Percentiles rank a stretch among this genome's conserved stretches.
Evolutionary conservation across 495 filamentous ascomycete species (phyloP).

Genomic region (Barbatosphaeria neglecta): DNA sequence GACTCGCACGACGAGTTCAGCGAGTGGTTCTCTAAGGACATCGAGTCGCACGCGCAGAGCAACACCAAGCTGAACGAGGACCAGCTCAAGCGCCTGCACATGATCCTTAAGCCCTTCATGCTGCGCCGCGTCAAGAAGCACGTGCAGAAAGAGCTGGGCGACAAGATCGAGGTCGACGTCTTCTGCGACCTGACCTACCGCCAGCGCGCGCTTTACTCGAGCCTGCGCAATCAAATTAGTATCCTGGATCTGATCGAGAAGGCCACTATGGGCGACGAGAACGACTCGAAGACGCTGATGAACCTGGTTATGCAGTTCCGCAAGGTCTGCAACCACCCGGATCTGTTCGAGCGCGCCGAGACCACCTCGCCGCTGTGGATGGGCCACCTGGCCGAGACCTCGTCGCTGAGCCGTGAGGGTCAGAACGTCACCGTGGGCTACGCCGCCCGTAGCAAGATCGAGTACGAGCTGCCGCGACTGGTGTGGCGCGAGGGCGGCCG

Average conservation of each 20-base stretch:
- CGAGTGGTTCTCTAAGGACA: conserved; percentile 99
- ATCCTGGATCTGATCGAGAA: conserved; percentile 99
- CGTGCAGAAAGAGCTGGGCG: conserved; percentile 94
- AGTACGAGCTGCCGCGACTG: conserved; percentile 69
- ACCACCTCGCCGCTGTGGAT: conserved; percentile 75
- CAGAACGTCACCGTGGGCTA: conserved; percentile 68
- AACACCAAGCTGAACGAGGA: conserved; percentile 98
- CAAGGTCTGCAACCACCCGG: conserved; percentile 98
- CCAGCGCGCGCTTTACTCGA: conserved; percentile 87
- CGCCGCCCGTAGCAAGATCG: conserved; percentile 75
- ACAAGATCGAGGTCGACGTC: conserved; percentile 94
- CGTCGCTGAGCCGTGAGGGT: conserved; percentile 86
- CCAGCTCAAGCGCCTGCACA: conserved; percentile 89
- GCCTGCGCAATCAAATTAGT: conserved; percentile 88
- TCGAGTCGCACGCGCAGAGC: conserved; percentile 95
- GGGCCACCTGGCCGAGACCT: conserved; percentile 82
- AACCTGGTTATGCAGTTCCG: conserved; percentile 99
- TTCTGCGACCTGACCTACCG: conserved; percentile 97
- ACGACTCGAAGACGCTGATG: conserved; percentile 92
- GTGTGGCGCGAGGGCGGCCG: conserved; percentile 67
- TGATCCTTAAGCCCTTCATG: conserved; percentile 99
- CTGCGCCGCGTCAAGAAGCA: conserved; percentile 98
- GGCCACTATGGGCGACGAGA: conserved; percentile 85
- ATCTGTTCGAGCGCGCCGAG: conserved; percentile 91
- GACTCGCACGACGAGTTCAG: conserved; percentile 99